Conservation (phyloP, 73 alveolate species). For the Blepharisma stoltei region DNA sequence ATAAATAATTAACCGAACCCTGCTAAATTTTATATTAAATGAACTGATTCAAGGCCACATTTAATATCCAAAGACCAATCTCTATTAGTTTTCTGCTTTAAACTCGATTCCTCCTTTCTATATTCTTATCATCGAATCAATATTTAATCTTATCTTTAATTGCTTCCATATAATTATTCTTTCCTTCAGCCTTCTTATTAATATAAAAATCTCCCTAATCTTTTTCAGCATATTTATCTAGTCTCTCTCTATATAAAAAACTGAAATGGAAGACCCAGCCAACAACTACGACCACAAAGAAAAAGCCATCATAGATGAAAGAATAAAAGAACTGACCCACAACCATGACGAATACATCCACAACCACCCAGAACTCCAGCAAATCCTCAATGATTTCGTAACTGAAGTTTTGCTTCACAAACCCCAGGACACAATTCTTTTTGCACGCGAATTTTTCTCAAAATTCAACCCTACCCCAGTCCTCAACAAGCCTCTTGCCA, state of each 20-base stretch:
- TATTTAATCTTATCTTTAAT: not conserved
- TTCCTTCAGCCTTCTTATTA: no score
- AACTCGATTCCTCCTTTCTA: no score
- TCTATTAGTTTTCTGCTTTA: no score
- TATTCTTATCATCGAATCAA: no score
- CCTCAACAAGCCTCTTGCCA: conserved; percentile 75
- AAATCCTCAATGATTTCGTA: conserved; percentile 79
- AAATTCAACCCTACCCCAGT: conserved; percentile 84
- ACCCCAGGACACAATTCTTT: conserved; percentile 86
- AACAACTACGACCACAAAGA: conserved; percentile 23
- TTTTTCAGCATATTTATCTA: no score
- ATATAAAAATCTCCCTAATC: no score
- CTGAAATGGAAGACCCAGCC: no score
- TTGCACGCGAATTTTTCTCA: conserved; percentile 83
- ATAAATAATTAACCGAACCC: no score
- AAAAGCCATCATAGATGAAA: not conserved
- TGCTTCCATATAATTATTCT: not conserved
- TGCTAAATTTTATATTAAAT: no score
- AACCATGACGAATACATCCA: conserved; percentile 44
- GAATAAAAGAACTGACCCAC: conserved; percentile 46
- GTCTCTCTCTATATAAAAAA: no score
- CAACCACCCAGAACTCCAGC: conserved; percentile 86
- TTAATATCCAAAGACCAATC: no score
- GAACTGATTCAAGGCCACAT: no score
- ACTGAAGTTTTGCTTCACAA: conserved; percentile 77